These are phyloP conservation scores for Escovopsis sp. DNA, from an alignment of 2,329 filamentous ascomycete species.

Conservation along the genomic window DNA sequence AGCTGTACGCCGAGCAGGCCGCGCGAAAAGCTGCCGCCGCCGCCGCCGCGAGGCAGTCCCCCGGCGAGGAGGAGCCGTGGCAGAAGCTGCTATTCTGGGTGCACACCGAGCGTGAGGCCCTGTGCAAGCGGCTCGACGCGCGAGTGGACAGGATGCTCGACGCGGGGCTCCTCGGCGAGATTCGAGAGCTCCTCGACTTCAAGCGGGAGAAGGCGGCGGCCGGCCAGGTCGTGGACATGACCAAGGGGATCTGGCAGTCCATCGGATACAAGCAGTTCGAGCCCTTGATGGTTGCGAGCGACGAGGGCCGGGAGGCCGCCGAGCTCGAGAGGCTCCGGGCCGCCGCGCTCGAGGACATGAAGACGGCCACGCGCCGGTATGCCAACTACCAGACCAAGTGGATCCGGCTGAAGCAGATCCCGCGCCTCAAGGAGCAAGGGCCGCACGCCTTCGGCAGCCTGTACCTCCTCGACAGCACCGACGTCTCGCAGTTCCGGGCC, in stretches of 20 bases:
- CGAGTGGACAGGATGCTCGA: slow-evolving; percentile 77
- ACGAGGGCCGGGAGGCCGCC: slow-evolving; percentile 11
- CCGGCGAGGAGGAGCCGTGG: slow-evolving; percentile 20
- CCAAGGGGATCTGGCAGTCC: slow-evolving; percentile 84
- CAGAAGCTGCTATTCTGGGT: slow-evolving; percentile 72
- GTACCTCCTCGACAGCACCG: slow-evolving; percentile 70
- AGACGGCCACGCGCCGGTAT: slow-evolving; percentile 75
- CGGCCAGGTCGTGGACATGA: slow-evolving; percentile 50
- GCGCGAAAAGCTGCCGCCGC: slow-evolving; percentile 19
- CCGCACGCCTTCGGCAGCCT: slow-evolving; percentile 40
- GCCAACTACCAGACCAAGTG: slow-evolving; percentile 72
- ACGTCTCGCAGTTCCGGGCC: slow-evolving; percentile 44
- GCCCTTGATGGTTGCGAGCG: slow-evolving; percentile 44
- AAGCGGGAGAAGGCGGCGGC: slow-evolving; percentile 20
- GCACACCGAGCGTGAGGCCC: slow-evolving; percentile 52
- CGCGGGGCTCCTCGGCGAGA: slow-evolving; percentile 34
- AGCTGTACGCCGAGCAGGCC: slow-evolving; percentile 71
- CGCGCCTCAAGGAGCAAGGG: slow-evolving; percentile 43
- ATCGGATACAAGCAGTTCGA: slow-evolving; percentile 93
- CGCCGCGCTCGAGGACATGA: slow-evolving; percentile 57
- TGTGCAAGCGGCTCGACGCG: slow-evolving; percentile 56
- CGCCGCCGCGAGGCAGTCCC: neutral
- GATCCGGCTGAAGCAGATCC: slow-evolving; percentile 72
- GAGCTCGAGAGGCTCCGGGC: slow-evolving; percentile 41
- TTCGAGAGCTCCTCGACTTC: slow-evolving; percentile 29